Evolutionary conservation across 345 rosid genomes (phyloP).

Genomic region (Ailanthus altissimus): DNA sequence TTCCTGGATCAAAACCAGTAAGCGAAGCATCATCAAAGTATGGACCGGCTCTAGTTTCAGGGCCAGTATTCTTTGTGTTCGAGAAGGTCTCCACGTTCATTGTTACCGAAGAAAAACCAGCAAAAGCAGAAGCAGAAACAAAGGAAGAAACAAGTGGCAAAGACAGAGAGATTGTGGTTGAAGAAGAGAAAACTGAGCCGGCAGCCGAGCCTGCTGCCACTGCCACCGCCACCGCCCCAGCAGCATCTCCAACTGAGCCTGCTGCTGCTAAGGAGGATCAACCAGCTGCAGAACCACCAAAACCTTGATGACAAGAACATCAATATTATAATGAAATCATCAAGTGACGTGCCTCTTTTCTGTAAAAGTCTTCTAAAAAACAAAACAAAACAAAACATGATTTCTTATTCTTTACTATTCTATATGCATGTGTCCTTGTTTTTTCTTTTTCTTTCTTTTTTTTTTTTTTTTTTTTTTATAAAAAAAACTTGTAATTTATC

Average conservation of each 20-base stretch:
- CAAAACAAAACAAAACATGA: background rate
- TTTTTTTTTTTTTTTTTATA: too few species aligned
- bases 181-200: constrained; percentile 14
- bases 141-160: too few species aligned
- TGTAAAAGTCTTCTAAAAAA: background rate
- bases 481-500: constrained; percentile 10
- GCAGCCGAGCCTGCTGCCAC: constrained; percentile 22
- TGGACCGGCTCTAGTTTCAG: constrained; percentile 58
- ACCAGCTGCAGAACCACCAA: constrained; percentile 38
- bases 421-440: background rate
- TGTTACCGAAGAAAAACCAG: constrained; percentile 46
- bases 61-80: constrained; percentile 65
- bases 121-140: constrained; percentile 34
- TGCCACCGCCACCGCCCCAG: too few species aligned
- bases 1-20: constrained; percentile 72
- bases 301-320: constrained; percentile 35
- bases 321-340: background rate
- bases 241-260: constrained; percentile 13
- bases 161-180: too few species aligned
- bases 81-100: constrained; percentile 76
- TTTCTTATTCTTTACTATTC: constrained; percentile 37
- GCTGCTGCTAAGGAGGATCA: constrained; percentile 20
- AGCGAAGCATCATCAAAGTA: constrained; percentile 56
- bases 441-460: too few species aligned
- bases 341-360: background rate